Conservation (phyloP, 2,329 filamentous ascomycete species). For the Acarospora socialis region DNA sequence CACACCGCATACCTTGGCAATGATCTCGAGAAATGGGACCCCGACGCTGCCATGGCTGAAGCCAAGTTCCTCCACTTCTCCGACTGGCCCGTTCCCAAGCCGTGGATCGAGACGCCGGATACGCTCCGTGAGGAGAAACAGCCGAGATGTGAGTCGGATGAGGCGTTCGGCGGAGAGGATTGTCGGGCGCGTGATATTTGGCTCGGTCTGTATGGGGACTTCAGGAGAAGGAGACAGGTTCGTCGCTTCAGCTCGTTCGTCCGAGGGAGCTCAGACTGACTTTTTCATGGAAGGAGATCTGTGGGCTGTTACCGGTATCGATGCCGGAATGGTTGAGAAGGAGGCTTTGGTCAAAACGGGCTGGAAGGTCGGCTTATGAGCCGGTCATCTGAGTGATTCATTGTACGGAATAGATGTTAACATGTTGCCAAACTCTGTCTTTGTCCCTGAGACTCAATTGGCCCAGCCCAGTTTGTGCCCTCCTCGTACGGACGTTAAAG, state of each 20-base stretch:
- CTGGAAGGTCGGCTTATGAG: too few species aligned
- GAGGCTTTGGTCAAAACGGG: too few species aligned
- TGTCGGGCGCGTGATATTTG: slow-evolving; percentile 16
- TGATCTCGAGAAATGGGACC: slow-evolving; percentile 42
- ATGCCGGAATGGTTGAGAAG: slow-evolving; percentile 13
- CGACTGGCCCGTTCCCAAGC: slow-evolving; percentile 57
- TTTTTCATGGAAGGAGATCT: slow-evolving; percentile 10
- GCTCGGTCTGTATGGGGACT: slow-evolving; percentile 20
- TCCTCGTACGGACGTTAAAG: too few species aligned
- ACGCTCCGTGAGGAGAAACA: slow-evolving; percentile 29
- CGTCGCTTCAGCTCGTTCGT: background rate
- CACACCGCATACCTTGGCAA: slow-evolving; percentile 40
- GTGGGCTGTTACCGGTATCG: slow-evolving; percentile 11
- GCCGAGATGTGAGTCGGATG: slow-evolving; percentile 26
- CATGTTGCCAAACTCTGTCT: too few species aligned
- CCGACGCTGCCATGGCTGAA: slow-evolving; percentile 40
- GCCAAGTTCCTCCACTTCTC: slow-evolving; percentile 57
- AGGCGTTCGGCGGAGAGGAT: slow-evolving; percentile 14
- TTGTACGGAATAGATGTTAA: too few species aligned
- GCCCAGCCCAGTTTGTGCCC: too few species aligned
- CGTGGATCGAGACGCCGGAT: slow-evolving; percentile 35
- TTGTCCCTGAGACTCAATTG: too few species aligned
- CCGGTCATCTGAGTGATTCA: too few species aligned
- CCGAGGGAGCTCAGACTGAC: background rate
- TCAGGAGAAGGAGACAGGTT: slow-evolving; percentile 15